Evolutionary conservation across 768 basidiomycete species (phyloP).

Genomic region (Podaxis mareebaensis): DNA sequence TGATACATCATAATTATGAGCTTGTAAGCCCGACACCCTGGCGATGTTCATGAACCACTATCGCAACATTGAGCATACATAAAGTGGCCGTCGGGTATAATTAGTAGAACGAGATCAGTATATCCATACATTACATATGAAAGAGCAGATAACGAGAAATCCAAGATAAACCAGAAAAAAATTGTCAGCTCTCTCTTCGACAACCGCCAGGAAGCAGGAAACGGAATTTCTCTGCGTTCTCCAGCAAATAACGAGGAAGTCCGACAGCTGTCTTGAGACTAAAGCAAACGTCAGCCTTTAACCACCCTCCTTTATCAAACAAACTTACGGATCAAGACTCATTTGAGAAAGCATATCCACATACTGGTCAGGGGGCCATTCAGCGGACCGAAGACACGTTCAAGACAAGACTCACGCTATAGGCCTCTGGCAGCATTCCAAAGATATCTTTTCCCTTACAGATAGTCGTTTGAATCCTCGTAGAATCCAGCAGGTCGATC

Average conservation of each 20-base stretch:
- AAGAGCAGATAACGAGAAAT: not conserved
- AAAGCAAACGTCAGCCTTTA: not conserved
- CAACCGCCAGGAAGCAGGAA: slow-evolving; percentile 61
- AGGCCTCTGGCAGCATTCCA: slow-evolving; percentile 65
- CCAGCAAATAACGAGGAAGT: slow-evolving; percentile 51
- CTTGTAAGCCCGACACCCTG: too few relatives aligned
- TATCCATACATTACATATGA: not conserved
- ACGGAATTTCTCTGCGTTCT: slow-evolving; percentile 48
- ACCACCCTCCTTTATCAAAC: not conserved
- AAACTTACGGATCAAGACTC: slow-evolving; percentile 50
- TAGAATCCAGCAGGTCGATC: slow-evolving; percentile 45
- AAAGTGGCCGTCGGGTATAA: not conserved
- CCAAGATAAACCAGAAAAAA: not conserved
- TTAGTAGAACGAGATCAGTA: not conserved
- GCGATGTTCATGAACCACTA: not conserved
- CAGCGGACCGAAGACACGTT: not conserved
- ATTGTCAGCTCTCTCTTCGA: slow-evolving; percentile 28
- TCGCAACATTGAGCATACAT: not conserved
- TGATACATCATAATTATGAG: too few relatives aligned
- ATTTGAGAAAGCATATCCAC: slow-evolving; percentile 53
- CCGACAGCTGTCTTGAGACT: slow-evolving; percentile 49
- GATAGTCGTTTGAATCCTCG: slow-evolving; percentile 56
- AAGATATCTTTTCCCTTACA: slow-evolving; percentile 65
- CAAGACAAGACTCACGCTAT: slow-evolving; percentile 39
- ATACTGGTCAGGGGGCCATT: slow-evolving; percentile 34